Evolutionary conservation across 352 stramenopile genomes (phyloP).

Genomic region (Thalassiosira livingstoniorum): DNA sequence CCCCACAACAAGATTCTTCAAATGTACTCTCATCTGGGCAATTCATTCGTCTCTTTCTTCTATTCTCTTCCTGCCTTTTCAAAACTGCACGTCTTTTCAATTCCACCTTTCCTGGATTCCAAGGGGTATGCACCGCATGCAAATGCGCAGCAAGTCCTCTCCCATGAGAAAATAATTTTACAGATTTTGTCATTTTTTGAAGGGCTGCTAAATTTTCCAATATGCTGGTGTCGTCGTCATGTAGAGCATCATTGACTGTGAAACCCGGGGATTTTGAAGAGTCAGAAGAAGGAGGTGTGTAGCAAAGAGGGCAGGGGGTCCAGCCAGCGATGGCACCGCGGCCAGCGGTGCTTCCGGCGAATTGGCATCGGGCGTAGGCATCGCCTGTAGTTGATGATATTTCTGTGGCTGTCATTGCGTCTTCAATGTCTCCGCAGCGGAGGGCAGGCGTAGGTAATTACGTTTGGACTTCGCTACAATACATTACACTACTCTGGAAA

Average conservation of each 20-base stretch:
- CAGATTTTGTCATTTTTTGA: constrained; percentile 43
- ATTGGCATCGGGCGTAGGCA: constrained; percentile 45
- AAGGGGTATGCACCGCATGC: constrained; percentile 81
- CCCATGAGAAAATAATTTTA: constrained; percentile 71
- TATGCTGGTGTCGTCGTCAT: constrained; percentile 5
- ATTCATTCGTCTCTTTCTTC: background rate
- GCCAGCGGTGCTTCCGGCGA: constrained; percentile 52
- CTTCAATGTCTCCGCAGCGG: too few species aligned
- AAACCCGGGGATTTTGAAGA: background rate
- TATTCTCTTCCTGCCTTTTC: constrained; percentile 41
- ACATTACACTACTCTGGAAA: too few species aligned
- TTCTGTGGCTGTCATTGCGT: too few species aligned
- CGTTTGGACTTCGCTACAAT: too few species aligned
- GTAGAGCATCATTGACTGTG: background rate
- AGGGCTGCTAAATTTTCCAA: constrained; percentile 10
- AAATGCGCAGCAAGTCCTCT: constrained; percentile 78
- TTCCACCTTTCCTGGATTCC: constrained; percentile 72
- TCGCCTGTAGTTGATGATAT: too few species aligned
- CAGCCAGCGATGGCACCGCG: constrained; percentile 67
- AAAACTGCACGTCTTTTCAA: constrained; percentile 29
- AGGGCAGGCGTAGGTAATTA: too few species aligned
- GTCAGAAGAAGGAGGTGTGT: background rate
- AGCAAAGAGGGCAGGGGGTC: constrained; percentile 74
- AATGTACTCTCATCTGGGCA: constrained; percentile 1
- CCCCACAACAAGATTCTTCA: constrained; percentile 1